These are phyloP conservation scores for Ganoderma meredithae DNA, from an alignment of 1,284 basidiomycete genomes.

Conservation along the genomic window DNA sequence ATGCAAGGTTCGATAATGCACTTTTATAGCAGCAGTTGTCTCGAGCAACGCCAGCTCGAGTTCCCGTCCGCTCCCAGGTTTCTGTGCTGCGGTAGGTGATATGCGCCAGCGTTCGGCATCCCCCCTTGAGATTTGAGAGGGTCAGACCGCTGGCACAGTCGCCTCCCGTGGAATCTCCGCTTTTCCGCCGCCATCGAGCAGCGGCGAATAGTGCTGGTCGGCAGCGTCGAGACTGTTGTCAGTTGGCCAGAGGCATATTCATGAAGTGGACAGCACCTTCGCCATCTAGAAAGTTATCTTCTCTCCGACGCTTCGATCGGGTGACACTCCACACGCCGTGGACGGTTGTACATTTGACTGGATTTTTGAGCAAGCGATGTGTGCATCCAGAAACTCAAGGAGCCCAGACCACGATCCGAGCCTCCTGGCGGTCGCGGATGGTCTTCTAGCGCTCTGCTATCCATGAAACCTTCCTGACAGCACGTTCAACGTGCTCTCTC, in stretches of 20 bases:
- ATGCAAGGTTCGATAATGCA: conserved; percentile 2
- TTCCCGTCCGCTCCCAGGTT: conserved; percentile 6
- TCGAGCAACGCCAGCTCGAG: neutral
- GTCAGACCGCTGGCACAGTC: neutral
- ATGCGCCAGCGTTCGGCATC: conserved; percentile 2
- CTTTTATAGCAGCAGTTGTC: neutral
- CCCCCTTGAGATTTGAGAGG: neutral
- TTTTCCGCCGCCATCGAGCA: neutral
- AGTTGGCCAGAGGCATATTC: neutral
- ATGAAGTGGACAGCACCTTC: neutral
- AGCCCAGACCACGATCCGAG: neutral
- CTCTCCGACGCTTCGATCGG: neutral
- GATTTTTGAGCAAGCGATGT: neutral
- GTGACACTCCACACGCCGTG: neutral
- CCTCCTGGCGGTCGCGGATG: neutral
- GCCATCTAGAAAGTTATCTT: neutral
- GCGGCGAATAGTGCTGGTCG: neutral
- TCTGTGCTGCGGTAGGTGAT: conserved; percentile 14
- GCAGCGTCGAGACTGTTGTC: neutral
- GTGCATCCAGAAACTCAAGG: neutral
- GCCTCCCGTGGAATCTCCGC: neutral
- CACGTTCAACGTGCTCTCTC: conserved; percentile 4
- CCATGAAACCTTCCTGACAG: neutral
- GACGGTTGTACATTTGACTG: neutral
- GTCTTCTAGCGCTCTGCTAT: conserved; percentile 12